These are phyloP conservation scores for Boechera divaricarpa DNA, from an alignment of 345 rosid species.

Conservation along the genomic window DNA sequence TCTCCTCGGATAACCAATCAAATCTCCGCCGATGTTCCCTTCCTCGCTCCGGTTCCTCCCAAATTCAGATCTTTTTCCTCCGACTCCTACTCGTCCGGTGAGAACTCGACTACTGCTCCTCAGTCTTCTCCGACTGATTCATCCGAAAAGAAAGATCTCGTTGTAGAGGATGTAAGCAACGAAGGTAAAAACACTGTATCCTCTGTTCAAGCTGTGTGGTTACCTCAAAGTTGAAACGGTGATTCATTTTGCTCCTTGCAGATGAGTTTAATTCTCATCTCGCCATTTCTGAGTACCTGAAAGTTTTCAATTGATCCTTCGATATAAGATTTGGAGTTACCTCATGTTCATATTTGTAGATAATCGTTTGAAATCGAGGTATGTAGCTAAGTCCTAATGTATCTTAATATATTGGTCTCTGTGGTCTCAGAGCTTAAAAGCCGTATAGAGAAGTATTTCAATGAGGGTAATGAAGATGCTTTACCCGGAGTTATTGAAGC, in stretches of 20 bases:
- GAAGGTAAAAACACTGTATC: slow-evolving; percentile 43
- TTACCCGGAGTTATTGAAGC: slow-evolving; percentile 72
- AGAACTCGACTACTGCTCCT: slow-evolving; percentile 21
- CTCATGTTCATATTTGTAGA: not conserved
- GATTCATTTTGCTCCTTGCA: not conserved
- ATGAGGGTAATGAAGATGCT: slow-evolving; percentile 72
- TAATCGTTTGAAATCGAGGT: slow-evolving; percentile 9
- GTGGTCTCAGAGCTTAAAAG: slow-evolving; percentile 64
- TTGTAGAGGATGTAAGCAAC: slow-evolving; percentile 45
- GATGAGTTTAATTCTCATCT: not conserved
- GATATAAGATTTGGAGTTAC: not conserved
- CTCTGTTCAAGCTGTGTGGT: not conserved
- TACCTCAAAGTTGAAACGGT: not conserved
- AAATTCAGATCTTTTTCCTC: slow-evolving; percentile 51
- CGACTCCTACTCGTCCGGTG: slow-evolving; percentile 46
- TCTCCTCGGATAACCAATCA: slow-evolving; percentile 33
- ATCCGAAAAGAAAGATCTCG: slow-evolving; percentile 26
- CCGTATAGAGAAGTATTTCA: slow-evolving; percentile 70
- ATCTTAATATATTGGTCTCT: slow-evolving; percentile 14
- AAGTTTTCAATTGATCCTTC: not conserved
- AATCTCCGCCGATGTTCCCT: not conserved
- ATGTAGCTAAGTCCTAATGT: slow-evolving; percentile 3
- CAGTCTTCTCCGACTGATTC: slow-evolving; percentile 6
- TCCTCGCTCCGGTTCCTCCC: slow-evolving; percentile 29
- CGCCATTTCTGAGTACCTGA: not conserved